Evolutionary conservation across 768 basidiomycete species (phyloP), one percentile per base, ranked within the genome.

Genomic region (Boletus reticuloceps): DNA sequence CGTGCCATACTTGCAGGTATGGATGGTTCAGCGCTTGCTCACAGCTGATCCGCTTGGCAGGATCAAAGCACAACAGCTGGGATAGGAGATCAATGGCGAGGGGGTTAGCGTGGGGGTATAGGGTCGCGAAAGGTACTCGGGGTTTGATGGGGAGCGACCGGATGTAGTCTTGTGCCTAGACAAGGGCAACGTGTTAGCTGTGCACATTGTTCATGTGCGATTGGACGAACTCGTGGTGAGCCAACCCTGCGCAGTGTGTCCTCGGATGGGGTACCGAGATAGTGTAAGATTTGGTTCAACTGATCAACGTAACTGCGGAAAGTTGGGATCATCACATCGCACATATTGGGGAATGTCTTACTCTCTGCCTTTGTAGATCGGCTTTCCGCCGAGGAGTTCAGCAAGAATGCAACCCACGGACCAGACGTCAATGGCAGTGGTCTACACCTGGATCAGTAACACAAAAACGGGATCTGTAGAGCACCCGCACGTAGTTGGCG

Each of bases 311-410:
- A 98, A 69, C 91, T 93, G 64, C 10, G 51, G 16, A 50, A 37
- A 58, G 16, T 56, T 32, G 46, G 51, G 27, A 41, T 56, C 45
- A 53, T 41, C 11, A 29, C 9, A 20, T 39, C 29, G 5, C n/a
- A 25, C 22, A 29, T 5, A 31, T 19, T 9, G 19, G 37, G 25
- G 7, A 39, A 13, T 34, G 11, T 77, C 91, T 69, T 69, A 95
- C 92, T 98, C 97, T 78, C 94, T 79, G 51, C 97, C 97, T 75
- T 98, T 98, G 79, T 88, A 97, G 60, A 97, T 91, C 2, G 95
- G 95, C 69, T 95, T 95, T 38, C 94, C 94, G 6, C 92, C 91
- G 19, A 97, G 75, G 34, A 97, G 77, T 70, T 98, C 95, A 3
- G 94, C 95, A 31, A 97, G 78, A 59, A 98, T 97, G 71, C 95